Conservation (phyloP, 2,329 filamentous ascomycete species). For the Phaeosphaeriaceae sp. region DNA sequence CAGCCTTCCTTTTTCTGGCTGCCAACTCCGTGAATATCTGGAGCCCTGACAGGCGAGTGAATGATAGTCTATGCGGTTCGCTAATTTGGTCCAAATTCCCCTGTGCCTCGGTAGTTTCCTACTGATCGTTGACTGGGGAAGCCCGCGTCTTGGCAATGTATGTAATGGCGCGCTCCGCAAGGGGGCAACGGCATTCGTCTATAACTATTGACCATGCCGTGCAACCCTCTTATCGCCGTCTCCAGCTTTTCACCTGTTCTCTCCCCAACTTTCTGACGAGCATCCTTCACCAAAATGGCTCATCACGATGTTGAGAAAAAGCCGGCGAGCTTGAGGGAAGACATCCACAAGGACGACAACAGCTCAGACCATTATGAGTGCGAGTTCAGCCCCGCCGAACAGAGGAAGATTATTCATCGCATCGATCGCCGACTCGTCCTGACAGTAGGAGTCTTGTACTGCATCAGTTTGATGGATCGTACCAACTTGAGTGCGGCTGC, state of each 20-base stretch:
- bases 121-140: conserved; percentile 7
- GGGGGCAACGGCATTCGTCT: conserved; percentile 17
- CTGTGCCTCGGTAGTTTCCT: conserved; percentile 37
- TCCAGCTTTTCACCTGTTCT: conserved; percentile 3
- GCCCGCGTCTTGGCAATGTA: conserved; percentile 21
- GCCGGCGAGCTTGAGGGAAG: conserved; percentile 25
- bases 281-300: conserved; percentile 20
- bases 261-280: conserved; percentile 5
- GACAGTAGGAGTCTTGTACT: conserved; percentile 68
- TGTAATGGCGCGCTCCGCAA: conserved; percentile 18
- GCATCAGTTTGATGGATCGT: conserved; percentile 77
- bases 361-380: conserved; percentile 37
- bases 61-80: conserved; percentile 7
- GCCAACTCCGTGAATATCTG: conserved; percentile 5
- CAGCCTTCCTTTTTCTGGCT: conserved; percentile 18
- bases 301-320: conserved; percentile 35
- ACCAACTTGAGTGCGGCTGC: conserved; percentile 76
- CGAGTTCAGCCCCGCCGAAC: conserved; percentile 65
- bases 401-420: conserved; percentile 70
- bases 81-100: conserved; percentile 10
- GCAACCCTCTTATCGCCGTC: conserved; percentile 9
- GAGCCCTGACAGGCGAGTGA: conserved; percentile 9
- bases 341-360: conserved; percentile 28
- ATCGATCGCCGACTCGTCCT: conserved; percentile 66
- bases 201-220: conserved; percentile 15